Conservation (phyloP, 371 early-diverging fungal species). For the Cladochytrium tenue region DNA sequence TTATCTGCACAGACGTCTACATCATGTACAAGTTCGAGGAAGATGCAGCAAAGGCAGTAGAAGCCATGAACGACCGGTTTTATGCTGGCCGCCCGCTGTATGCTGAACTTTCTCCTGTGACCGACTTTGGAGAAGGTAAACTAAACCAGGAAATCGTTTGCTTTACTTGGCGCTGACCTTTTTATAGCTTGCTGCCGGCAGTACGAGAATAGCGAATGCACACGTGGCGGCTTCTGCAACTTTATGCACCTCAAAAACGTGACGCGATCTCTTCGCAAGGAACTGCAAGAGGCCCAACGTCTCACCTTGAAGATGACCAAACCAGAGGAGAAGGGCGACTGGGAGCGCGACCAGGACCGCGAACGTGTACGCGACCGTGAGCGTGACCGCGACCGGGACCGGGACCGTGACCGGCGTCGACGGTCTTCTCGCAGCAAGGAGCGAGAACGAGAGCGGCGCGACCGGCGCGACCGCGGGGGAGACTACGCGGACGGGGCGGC, state of each 20-base stretch:
- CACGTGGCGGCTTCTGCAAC: constrained; percentile 95
- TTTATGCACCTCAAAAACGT: constrained; percentile 96
- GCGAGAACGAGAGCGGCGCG: constrained; percentile 7
- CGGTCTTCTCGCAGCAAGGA: constrained; percentile 11
- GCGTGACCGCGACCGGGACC: constrained; percentile 20
- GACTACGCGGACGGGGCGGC: neutral
- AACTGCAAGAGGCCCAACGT: constrained; percentile 81
- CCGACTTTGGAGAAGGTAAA: constrained; percentile 87
- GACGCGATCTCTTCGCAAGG: constrained; percentile 70
- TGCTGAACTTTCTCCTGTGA: constrained; percentile 94
- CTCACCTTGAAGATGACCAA: constrained; percentile 36
- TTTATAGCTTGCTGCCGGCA: constrained; percentile 90
- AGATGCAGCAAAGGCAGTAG: constrained; percentile 89
- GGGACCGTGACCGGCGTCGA: constrained; percentile 11
- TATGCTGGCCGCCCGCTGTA: constrained; percentile 93
- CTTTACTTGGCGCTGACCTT: neutral
- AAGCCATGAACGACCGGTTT: constrained; percentile 87
- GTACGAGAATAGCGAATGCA: constrained; percentile 91
- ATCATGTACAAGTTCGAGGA: constrained; percentile 87
- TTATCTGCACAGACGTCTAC: constrained; percentile 72
- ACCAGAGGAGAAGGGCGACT: constrained; percentile 8
- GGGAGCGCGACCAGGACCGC: constrained; percentile 4
- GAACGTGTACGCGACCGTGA: constrained; percentile 13
- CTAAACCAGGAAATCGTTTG: neutral
- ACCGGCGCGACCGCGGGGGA: neutral